Evolutionary conservation across 208 protist genomes (phyloP), one percentile per base, ranked within the genome.

Genomic region (Leishmania tropica): DNA sequence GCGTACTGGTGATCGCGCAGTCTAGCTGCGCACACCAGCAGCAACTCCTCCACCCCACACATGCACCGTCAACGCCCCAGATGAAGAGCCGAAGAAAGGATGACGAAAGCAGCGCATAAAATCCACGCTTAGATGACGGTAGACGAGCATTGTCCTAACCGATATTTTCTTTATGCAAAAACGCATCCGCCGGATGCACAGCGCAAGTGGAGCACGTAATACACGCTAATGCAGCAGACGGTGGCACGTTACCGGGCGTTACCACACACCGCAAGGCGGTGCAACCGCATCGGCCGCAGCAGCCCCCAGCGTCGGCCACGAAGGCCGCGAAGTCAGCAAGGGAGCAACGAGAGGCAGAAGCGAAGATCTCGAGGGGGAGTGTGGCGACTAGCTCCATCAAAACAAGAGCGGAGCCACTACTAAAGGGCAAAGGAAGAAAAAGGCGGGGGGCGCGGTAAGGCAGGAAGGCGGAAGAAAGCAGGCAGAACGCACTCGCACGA

Each of bases 371-470:
- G 70, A 21, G 24, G 47, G 47, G 21, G 24, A 74, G 40, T 53
- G 51, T 13, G 70, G 70, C 70, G 70, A 74, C 70, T 53, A 47
- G 21, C 70, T 54, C 10, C 70, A 35, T 53, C 70, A 15, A 80
- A 28, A 53, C 10, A 45, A 31, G 54, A 35, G 6, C 15, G 5
- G 31, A 40, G 31, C 62, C 1, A 3, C 62, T 68, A 67, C 21
- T 6, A 42, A 68, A 54, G 51, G 31, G 48, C 6, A 65, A 75
- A 56, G 67, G 7, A 54, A 28, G 60, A 72, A 79, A 35, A 72
- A 45, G 62, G 64, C 60, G 35, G 45, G 60, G 45, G 67, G 45
- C 35, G 47, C 53, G 42, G 42, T 60, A 62, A 80, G 62, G 31
- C 21, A 47, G 17, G 75, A 40, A 78, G 37, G 11, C 5, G 47